phyloP scores from a whole-genome alignment of 2,329 filamentous ascomycete species.

The Shiraia bambusicola region DNA sequence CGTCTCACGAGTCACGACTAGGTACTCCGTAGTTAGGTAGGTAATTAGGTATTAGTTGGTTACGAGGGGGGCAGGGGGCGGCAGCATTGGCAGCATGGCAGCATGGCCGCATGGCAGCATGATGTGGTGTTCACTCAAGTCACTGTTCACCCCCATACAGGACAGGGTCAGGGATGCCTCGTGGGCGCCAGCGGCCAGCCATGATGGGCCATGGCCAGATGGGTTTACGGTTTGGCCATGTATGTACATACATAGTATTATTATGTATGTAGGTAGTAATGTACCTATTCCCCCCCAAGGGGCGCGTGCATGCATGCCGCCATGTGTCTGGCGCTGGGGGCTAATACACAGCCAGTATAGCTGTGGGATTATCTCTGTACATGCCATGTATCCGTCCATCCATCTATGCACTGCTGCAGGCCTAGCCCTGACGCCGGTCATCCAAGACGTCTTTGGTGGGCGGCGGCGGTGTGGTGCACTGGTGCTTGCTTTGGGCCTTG shows the following conservation, averaged over 20 bases:
- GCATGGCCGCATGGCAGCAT: too few species aligned
- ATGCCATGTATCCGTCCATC: too few species aligned
- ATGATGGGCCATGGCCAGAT: conserved; percentile 30
- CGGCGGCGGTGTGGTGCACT: conserved; percentile 15
- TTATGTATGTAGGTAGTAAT: too few species aligned
- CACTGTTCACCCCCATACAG: conserved; percentile 20
- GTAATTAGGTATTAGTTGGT: background rate
- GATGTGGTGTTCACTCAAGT: too few species aligned
- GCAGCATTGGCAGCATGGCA: conserved; percentile 2
- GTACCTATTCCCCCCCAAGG: conserved; percentile 28
- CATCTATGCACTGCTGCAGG: too few species aligned
- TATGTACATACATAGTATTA: too few species aligned
- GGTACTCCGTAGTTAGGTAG: background rate
- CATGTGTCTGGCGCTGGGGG: conserved; percentile 31
- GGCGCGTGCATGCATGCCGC: conserved; percentile 26
- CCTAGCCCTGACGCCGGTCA: conserved; percentile 30
- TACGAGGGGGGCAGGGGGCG: conserved; percentile 9
- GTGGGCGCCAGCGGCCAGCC: too few species aligned
- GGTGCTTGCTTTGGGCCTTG: conserved; percentile 8
- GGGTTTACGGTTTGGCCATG: too few species aligned
- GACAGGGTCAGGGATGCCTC: conserved; percentile 41
- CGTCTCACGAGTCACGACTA: conserved; percentile 14
- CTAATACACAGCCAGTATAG: too few species aligned
- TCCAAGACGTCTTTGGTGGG: conserved; percentile 32
- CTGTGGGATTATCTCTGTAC: too few species aligned